phyloP scores from a whole-genome alignment of 805 yeast species.

The Barnettozyma sucrosica region DNA sequence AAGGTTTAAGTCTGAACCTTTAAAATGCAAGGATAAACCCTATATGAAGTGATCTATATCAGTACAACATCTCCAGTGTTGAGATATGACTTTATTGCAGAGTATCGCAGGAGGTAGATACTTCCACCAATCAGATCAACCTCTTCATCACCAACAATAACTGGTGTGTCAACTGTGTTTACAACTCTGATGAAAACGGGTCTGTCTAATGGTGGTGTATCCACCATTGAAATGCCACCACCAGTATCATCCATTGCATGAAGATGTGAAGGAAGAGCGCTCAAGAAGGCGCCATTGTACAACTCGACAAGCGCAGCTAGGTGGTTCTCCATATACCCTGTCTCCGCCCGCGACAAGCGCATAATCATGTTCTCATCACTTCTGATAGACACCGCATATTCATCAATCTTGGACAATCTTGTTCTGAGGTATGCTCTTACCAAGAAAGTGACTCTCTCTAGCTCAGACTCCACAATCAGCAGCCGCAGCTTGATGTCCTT shows the following conservation, averaged over 20 bases:
- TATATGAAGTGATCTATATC: slow-evolving; percentile 24
- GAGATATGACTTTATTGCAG: slow-evolving; percentile 39
- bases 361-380: slow-evolving; percentile 32
- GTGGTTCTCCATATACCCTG: slow-evolving; percentile 63
- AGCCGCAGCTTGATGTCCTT: slow-evolving; percentile 69
- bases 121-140: slow-evolving; percentile 57
- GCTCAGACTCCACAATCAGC: slow-evolving; percentile 84
- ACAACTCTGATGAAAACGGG: slow-evolving; percentile 70
- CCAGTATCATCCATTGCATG: slow-evolving; percentile 72
- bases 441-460: slow-evolving; percentile 79
- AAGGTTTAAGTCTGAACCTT: neutral
- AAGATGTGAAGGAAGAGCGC: slow-evolving; percentile 58
- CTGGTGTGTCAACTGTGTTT: slow-evolving; percentile 32
- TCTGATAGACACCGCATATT: slow-evolving; percentile 54
- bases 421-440: slow-evolving; percentile 78
- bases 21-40: neutral
- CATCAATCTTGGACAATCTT: slow-evolving; percentile 63
- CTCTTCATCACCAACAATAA: slow-evolving; percentile 46
- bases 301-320: slow-evolving; percentile 56
- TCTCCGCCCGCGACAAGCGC: slow-evolving; percentile 54
- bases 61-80: slow-evolving; percentile 37
- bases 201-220: slow-evolving; percentile 64
- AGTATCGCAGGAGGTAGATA: slow-evolving; percentile 70
- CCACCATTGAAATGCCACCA: slow-evolving; percentile 69
- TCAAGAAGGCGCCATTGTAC: slow-evolving; percentile 62